Evolutionary conservation across 441 rosid species (phyloP), one percentile per base, ranked within the genome.

Genomic region (Populus trichocarpa): DNA sequence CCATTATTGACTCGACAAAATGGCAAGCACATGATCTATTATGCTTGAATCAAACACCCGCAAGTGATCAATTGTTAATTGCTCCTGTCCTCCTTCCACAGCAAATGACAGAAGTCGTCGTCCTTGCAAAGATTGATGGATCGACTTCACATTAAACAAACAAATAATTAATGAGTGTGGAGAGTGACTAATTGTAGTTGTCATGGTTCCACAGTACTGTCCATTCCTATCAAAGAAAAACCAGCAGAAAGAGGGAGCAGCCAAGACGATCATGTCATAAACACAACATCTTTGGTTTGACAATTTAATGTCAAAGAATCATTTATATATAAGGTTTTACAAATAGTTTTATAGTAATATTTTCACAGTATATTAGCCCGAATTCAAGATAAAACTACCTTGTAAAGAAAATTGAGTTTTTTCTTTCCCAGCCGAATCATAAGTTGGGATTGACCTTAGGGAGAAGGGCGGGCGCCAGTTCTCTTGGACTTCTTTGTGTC

Each of bases 161-260:
- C 72, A 7, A 71, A 1, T 16, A 18, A 2, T 8, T 11, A 23
- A 50, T 36, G 16, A 8, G 67, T 5, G 38, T 26, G 69, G 18
- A 68, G 13, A 70, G 70, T 74, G 79, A 53, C 10, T 67, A 25
- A 33, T 6, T 33, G 64, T 66, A 20, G 32, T 57, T 71, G 65
- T 77, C 71, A 79, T 70, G 72, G 5, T 69, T 77, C 50, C 74
- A 69, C 59, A 26, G 26, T 26, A 16, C 28, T 23, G 22, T 36
- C 63, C 57, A 46, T 66, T 42, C 16, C 11, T 6, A 69, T 50
- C 69, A 30, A 61, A n/a, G 32, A 38, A 65, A 32, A 66, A 23
- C 36, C 20, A 67, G 32, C 11, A 22, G 13, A 7, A 50, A 4
- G 33, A 18, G 30, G 22, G 18, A 69, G 13, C 5, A 25, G 7